A percentile compares a stretch with the other conserved stretches of the same genome.
Evolutionary conservation across 164 flowering plant species (phyloP).

Genomic region (Piper longum): DNA sequence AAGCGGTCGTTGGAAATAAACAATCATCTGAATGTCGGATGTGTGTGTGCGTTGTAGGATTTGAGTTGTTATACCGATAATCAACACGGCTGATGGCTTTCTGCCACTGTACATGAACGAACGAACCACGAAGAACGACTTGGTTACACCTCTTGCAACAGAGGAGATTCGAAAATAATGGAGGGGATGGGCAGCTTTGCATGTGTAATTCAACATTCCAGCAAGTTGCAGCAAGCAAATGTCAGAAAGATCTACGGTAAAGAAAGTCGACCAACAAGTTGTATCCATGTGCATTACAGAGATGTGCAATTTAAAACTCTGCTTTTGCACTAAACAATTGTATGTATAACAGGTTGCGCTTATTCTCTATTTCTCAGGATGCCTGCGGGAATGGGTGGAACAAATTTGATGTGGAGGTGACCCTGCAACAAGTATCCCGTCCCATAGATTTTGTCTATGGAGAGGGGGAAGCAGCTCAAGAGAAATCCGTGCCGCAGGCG

Average conservation of each 20-base stretch:
- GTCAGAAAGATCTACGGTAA: neutral
- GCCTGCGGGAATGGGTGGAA: neutral
- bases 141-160: neutral
- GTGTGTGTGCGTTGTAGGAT: neutral
- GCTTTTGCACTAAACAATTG: too few relatives aligned
- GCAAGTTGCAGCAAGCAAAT: neutral
- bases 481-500: neutral
- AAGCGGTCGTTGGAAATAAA: neutral
- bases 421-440: constrained; percentile 3
- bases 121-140: neutral
- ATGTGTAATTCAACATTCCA: too few relatives aligned
- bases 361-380: neutral
- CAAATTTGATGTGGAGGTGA: constrained; percentile 1
- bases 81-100: neutral
- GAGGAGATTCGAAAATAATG: neutral
- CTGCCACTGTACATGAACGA: neutral
- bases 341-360: too few relatives aligned
- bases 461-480: neutral
- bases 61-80: neutral
- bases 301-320: too few relatives aligned
- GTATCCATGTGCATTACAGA: too few relatives aligned
- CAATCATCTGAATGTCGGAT: neutral
- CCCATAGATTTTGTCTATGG: constrained; percentile 2
- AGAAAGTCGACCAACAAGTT: neutral
- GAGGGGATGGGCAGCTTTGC: neutral